phyloP scores from a whole-genome alignment of 495 filamentous ascomycete genomes.

The Parachaetomium inaequale region DNA sequence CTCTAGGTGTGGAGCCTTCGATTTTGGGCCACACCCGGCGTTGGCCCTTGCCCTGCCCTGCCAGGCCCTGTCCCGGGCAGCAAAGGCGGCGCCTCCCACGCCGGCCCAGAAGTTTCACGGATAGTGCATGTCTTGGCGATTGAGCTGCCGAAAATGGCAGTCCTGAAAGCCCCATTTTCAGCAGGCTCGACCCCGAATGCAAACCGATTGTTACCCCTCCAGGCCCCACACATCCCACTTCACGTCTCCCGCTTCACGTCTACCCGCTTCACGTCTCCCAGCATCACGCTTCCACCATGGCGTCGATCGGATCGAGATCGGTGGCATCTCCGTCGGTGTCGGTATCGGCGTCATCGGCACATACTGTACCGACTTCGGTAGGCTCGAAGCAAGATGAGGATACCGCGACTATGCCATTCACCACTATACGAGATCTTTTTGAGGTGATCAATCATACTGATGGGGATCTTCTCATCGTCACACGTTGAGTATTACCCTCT shows the following conservation, averaged over 20 bases:
- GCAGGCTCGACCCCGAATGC: too few relatives aligned
- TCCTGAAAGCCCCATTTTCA: too few relatives aligned
- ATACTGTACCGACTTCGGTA: background rate
- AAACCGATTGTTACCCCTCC: too few relatives aligned
- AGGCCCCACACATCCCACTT: too few relatives aligned
- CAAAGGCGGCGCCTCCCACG: too few relatives aligned
- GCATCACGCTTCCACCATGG: background rate
- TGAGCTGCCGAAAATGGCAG: too few relatives aligned
- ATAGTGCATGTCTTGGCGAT: too few relatives aligned
- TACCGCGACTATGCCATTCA: background rate
- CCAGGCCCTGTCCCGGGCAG: too few relatives aligned
- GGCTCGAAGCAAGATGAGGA: constrained; percentile 4
- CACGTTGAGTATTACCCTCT: background rate
- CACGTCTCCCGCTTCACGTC: background rate
- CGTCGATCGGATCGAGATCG: background rate
- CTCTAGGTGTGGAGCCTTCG: too few relatives aligned
- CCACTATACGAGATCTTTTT: constrained; percentile 4
- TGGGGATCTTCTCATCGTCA: background rate
- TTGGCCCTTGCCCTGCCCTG: too few relatives aligned
- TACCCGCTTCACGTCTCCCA: background rate
- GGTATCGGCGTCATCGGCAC: background rate
- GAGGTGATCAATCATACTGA: background rate
- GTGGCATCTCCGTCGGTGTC: background rate
- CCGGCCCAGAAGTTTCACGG: too few relatives aligned
- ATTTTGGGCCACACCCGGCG: too few relatives aligned